Percentiles rank a stretch among this genome's conserved stretches.
Evolutionary conservation across 2,329 filamentous ascomycete species (phyloP).

Genomic region (Neonectria punicea): DNA sequence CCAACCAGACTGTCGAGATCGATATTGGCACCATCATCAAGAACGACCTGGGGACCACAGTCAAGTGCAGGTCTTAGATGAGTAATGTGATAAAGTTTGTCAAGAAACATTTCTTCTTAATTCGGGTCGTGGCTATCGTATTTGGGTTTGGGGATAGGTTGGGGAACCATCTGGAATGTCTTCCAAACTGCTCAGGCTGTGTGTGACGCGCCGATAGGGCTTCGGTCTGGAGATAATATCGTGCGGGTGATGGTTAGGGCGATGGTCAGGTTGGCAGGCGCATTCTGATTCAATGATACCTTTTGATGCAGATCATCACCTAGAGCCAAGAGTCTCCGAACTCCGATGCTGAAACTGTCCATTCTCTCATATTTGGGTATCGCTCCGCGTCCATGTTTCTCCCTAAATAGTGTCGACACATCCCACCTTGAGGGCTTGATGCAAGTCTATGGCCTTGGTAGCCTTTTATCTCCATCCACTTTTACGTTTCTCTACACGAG

Average conservation of each 20-base stretch:
- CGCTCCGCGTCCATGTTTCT: slow-evolving; percentile 11
- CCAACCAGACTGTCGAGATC: slow-evolving; percentile 63
- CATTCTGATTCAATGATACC: slow-evolving; percentile 47
- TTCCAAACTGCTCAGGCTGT: slow-evolving; percentile 9
- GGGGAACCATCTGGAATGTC: not conserved
- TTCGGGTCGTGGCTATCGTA: not conserved
- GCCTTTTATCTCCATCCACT: slow-evolving; percentile 46
- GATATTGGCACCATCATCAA: slow-evolving; percentile 59
- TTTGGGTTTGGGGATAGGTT: not conserved
- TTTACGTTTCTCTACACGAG: slow-evolving; percentile 48
- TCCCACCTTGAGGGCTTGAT: slow-evolving; percentile 1
- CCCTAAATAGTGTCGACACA: not conserved
- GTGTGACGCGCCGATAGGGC: not conserved
- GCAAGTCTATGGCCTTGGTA: not conserved
- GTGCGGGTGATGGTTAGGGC: slow-evolving; percentile 23
- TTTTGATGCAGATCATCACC: slow-evolving; percentile 36
- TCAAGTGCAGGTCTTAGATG: slow-evolving; percentile 34
- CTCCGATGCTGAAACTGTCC: slow-evolving; percentile 21
- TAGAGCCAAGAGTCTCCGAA: slow-evolving; percentile 25
- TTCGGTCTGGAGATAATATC: slow-evolving; percentile 25
- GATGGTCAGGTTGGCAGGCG: slow-evolving; percentile 33
- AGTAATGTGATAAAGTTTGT: slow-evolving; percentile 8
- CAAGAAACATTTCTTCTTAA: not conserved
- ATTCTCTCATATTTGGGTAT: slow-evolving; percentile 26
- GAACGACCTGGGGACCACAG: slow-evolving; percentile 42